phyloP scores from a whole-genome alignment of 2,329 filamentous ascomycete species.

The Didymosphaeria variabile region DNA sequence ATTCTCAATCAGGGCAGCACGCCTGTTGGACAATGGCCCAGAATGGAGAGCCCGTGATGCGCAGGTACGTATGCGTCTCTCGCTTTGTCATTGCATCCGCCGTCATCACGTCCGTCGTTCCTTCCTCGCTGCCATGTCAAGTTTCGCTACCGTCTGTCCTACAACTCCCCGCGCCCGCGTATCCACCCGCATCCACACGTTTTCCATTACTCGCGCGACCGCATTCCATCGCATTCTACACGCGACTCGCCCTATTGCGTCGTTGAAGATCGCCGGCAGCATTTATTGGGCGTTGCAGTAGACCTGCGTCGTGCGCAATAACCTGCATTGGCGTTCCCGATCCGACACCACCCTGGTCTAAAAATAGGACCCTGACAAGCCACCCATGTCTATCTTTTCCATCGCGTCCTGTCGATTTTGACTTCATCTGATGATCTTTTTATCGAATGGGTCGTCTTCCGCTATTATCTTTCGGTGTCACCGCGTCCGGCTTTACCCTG shows the following conservation, averaged over 20 bases:
- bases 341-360: slow-evolving; percentile 45
- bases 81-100: slow-evolving; percentile 17
- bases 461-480: slow-evolving; percentile 15
- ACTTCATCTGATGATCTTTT: slow-evolving; percentile 25
- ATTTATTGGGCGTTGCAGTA: slow-evolving; percentile 34
- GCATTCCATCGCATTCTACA: neutral
- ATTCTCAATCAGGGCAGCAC: slow-evolving; percentile 1
- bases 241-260: neutral
- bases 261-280: slow-evolving; percentile 26
- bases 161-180: neutral
- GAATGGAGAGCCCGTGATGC: slow-evolving; percentile 65
- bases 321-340: slow-evolving; percentile 51
- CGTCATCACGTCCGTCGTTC: slow-evolving; percentile 14
- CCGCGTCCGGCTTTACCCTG: slow-evolving; percentile 22
- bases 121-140: neutral
- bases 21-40: slow-evolving; percentile 45
- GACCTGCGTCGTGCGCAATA: slow-evolving; percentile 44
- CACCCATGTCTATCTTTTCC: slow-evolving; percentile 43
- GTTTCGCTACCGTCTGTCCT: neutral
- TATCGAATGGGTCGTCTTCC: slow-evolving; percentile 18
- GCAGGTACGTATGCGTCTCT: slow-evolving; percentile 65
- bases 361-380: slow-evolving; percentile 47
- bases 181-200: neutral
- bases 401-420: slow-evolving; percentile 41
- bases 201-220: neutral